Evolutionary conservation across 2,329 filamentous ascomycete species (phyloP), one percentile per base, ranked within the genome.

Genomic region (Penicillium sp.): DNA sequence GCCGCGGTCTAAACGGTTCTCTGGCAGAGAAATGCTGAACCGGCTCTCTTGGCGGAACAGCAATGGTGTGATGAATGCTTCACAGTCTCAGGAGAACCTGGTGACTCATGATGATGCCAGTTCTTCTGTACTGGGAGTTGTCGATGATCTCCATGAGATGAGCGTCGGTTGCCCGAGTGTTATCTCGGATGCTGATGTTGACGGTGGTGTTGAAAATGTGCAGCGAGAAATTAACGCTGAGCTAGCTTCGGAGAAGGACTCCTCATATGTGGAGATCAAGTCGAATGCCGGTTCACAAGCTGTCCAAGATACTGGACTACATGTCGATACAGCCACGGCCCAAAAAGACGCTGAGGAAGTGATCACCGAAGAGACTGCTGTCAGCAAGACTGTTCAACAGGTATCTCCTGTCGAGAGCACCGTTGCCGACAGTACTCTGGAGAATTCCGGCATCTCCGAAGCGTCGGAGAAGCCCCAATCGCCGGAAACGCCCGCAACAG

Each of bases 11-110:
- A 70, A 73, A 58, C 58, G 68, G 38, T 44, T 74, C 36, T 70
- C 72, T 56, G 67, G 74, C 52, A 60, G 53, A 21, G 69, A 69
- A 10, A 49, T 69, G 15, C 57, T 68, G 48, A 69, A 63, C 45
- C 63, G 62, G 29, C 45, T 68, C 6, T 74, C 73, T 10, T 62
- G 61, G 50, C 62, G 58, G 12, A 69, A 51, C 45, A 61, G 61
- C 10, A 57, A 59, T 33, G 51, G 44, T 13, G 52, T 29, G 23
- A 61, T 53, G 4, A 45, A 49, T 31, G 51, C 53, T 31, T 76
- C 75, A 1, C 67, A 75, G 31, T 61, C 62, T 0, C 51, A 63
- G 29, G 78, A 81, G 59, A 72, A 72, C 6, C 61, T 77, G 15
- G 68, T 70, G 13, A 54, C 56, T 7, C 43, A 58, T 29, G 54